Conservation (phyloP, 2,329 filamentous ascomycete species). For the Verticillium zaregamsianum region DNA sequence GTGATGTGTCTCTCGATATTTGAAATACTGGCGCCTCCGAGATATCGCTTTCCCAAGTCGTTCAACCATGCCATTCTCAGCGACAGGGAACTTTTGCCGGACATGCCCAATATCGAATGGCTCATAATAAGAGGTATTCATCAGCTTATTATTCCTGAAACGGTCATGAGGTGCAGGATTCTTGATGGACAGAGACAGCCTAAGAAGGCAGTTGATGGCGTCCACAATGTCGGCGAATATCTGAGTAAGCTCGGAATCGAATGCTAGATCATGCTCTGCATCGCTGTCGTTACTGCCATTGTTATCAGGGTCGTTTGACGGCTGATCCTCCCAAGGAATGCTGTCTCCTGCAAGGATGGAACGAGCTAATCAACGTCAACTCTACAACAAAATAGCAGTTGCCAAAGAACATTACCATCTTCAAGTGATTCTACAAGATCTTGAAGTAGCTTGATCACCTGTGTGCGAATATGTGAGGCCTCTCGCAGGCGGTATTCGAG, state of each 20-base stretch:
- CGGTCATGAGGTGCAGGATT: conserved; percentile 30
- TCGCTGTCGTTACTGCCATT: conserved; percentile 5
- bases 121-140: conserved; percentile 19
- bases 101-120: conserved; percentile 23
- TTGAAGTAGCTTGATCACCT: conserved; percentile 17
- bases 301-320: background rate
- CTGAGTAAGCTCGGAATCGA: conserved; percentile 13
- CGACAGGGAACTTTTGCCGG: conserved; percentile 21
- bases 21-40: conserved; percentile 27
- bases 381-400: conserved; percentile 1
- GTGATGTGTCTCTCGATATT: conserved; percentile 30
- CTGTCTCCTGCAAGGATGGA: background rate
- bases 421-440: conserved; percentile 12
- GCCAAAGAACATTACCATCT: background rate
- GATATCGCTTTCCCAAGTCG: conserved; percentile 28
- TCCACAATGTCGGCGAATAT: conserved; percentile 16
- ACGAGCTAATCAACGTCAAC: background rate
- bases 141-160: conserved; percentile 12
- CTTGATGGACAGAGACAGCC: conserved; percentile 30
- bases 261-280: background rate
- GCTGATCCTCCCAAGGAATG: background rate
- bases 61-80: conserved; percentile 10
- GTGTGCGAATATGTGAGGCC: conserved; percentile 12
- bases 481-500: conserved; percentile 16
- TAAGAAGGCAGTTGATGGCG: conserved; percentile 24